Evolutionary conservation across 768 basidiomycete genomes (phyloP).

Genomic region (Dacryopinax spathularia): DNA sequence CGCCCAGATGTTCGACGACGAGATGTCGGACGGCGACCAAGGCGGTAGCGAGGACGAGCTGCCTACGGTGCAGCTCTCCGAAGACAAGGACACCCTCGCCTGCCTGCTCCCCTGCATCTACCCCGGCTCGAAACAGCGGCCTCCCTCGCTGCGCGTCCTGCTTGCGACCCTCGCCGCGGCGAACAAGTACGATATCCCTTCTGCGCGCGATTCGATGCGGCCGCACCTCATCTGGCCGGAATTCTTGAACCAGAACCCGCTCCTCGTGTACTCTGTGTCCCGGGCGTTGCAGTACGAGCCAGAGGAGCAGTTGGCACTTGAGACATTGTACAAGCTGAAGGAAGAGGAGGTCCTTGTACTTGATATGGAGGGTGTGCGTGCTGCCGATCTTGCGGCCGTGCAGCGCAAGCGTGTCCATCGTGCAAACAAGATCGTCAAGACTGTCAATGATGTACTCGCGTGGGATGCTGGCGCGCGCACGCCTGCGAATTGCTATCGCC

Average conservation of each 20-base stretch:
- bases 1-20: background rate
- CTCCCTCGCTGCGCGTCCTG: background rate
- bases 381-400: background rate
- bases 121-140: background rate
- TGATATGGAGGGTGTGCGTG: background rate
- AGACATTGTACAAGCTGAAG: background rate
- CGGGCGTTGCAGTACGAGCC: background rate
- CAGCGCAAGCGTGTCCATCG: background rate
- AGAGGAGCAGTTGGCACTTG: background rate
- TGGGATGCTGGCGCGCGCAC: background rate
- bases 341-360: background rate
- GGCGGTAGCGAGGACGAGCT: background rate
- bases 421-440: background rate
- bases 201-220: background rate
- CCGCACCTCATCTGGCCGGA: slow-evolving; percentile 1
- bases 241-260: background rate
- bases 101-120: background rate
- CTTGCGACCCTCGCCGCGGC: background rate
- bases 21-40: background rate
- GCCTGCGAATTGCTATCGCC: background rate
- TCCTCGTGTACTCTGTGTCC: background rate
- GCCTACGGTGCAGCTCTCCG: background rate
- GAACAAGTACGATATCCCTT: background rate
- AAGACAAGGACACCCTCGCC: background rate
- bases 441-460: background rate